Conservation (phyloP, 2,329 filamentous ascomycete genomes). For the Fusarium clavum region DNA sequence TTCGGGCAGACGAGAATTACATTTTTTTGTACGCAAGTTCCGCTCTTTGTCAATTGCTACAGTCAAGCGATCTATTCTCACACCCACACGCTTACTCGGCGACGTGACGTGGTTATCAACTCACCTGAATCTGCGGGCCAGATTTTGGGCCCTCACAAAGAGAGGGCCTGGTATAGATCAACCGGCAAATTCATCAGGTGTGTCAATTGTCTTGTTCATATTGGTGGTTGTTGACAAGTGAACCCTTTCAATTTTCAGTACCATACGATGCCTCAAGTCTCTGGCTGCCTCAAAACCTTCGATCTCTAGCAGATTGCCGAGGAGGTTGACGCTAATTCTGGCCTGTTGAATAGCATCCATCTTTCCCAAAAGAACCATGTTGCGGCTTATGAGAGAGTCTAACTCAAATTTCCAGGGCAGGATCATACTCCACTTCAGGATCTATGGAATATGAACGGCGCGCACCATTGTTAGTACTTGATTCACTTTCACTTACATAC, state of each 20-base stretch:
- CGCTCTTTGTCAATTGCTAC: conserved; percentile 16
- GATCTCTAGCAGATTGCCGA: neutral
- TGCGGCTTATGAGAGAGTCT: neutral
- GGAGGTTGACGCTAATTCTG: neutral
- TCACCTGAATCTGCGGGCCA: conserved; percentile 42
- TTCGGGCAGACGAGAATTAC: neutral
- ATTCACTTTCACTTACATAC: neutral
- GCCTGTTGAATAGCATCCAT: neutral
- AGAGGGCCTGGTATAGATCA: conserved; percentile 4
- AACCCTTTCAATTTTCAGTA: conserved; percentile 17
- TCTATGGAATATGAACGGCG: neutral
- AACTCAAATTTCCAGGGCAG: neutral
- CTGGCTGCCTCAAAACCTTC: neutral
- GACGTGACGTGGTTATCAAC: conserved; percentile 42
- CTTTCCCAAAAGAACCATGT: neutral
- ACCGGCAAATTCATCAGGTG: conserved; percentile 22
- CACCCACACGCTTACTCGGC: conserved; percentile 29
- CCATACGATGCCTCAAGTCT: conserved; percentile 3
- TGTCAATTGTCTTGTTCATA: conserved; percentile 29
- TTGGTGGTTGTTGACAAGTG: conserved; percentile 21
- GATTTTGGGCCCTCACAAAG: conserved; percentile 30
- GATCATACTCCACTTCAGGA: neutral
- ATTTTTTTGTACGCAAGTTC: neutral
- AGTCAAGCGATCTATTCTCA: conserved; percentile 8
- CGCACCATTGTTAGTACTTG: neutral